Percentiles rank a stretch among this genome's conserved stretches.
Conservation (phyloP, 2,329 filamentous ascomycete species). For the Fusarium pseudoanthophilum region DNA sequence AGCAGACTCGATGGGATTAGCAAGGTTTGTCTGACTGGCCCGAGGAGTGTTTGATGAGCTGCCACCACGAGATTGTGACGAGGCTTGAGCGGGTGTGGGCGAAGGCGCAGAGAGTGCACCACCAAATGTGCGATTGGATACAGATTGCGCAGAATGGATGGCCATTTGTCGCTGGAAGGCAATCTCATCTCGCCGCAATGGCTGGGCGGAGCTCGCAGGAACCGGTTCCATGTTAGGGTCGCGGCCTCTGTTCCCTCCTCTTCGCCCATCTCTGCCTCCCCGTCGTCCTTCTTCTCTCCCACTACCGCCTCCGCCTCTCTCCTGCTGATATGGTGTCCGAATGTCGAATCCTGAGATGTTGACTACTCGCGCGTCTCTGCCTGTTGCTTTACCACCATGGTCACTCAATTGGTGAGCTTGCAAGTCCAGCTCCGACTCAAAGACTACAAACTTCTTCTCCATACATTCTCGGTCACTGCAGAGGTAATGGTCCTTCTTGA, state of each 20-base stretch:
- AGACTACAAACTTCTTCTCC: constrained; percentile 98
- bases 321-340: constrained; percentile 75
- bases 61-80: constrained; percentile 39
- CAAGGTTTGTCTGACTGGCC: constrained; percentile 40
- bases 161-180: constrained; percentile 93
- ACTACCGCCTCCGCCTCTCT: constrained; percentile 56
- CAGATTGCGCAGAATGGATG: constrained; percentile 86
- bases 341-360: constrained; percentile 89
- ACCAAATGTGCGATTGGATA: constrained; percentile 83
- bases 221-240: constrained; percentile 88
- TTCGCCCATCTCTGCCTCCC: constrained; percentile 66
- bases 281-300: constrained; percentile 55
- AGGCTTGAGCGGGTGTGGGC: constrained; percentile 40
- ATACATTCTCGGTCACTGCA: constrained; percentile 88
- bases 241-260: constrained; percentile 69
- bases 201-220: constrained; percentile 80
- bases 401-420: constrained; percentile 91
- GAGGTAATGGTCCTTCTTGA: constrained; percentile 85
- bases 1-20: constrained; percentile 60
- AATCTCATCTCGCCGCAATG: constrained; percentile 84
- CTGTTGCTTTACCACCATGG: constrained; percentile 86
- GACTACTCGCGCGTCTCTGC: constrained; percentile 84
- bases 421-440: constrained; percentile 92
- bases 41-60: constrained; percentile 40
- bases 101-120: constrained; percentile 73